Percentiles rank a stretch among this genome's conserved stretches.
These are phyloP conservation scores for Talaromyces wortmannii DNA, from an alignment of 495 filamentous ascomycete genomes.

Conservation along the genomic window DNA sequence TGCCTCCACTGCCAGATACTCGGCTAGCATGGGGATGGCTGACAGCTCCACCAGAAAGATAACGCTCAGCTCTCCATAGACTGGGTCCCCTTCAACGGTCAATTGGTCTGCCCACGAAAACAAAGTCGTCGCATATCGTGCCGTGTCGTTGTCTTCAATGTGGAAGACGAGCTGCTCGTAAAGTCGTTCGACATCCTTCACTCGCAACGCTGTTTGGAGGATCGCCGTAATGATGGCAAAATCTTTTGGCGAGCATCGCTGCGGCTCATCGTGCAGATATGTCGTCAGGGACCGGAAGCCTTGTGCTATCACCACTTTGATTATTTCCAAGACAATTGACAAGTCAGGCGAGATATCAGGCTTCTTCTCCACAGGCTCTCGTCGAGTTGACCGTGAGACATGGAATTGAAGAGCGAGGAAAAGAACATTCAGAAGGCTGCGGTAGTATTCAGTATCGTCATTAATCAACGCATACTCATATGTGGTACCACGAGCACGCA, in stretches of 20 bases:
- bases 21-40: constrained; percentile 70
- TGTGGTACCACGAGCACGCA: constrained; percentile 54
- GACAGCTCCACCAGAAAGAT: constrained; percentile 86
- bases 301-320: constrained; percentile 69
- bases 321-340: constrained; percentile 60
- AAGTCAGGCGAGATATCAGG: constrained; percentile 32
- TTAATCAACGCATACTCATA: constrained; percentile 55
- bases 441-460: constrained; percentile 66
- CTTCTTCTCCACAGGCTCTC: constrained; percentile 30
- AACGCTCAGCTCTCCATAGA: constrained; percentile 86
- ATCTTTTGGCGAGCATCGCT: constrained; percentile 55
- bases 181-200: constrained; percentile 42
- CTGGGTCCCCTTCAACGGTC: constrained; percentile 67
- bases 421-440: constrained; percentile 74
- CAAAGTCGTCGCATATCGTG: constrained; percentile 76
- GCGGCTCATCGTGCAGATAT: constrained; percentile 58
- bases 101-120: constrained; percentile 91
- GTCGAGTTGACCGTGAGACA: constrained; percentile 17
- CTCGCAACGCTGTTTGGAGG: constrained; percentile 69
- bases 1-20: constrained; percentile 81
- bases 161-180: constrained; percentile 58
- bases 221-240: constrained; percentile 86
- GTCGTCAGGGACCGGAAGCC: constrained; percentile 74
- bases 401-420: constrained; percentile 73
- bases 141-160: constrained; percentile 54